A percentile compares a stretch with the other conserved stretches of the same genome.
phyloP scores from a whole-genome alignment of 345 rosid genomes.

The Gossypium herbaceum region DNA sequence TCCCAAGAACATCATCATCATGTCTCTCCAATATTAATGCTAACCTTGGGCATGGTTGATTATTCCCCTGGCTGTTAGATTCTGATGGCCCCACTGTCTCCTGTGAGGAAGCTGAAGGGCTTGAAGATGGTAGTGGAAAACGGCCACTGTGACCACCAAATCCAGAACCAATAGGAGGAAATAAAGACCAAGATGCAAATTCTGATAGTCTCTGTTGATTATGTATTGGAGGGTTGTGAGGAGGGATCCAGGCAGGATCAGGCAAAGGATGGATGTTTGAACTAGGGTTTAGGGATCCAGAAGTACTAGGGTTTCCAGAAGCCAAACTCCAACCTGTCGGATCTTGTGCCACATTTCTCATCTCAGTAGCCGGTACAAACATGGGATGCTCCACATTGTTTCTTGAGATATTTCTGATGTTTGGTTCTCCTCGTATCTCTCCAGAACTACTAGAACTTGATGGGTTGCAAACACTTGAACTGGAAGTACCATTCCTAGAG shows the following conservation, averaged over 20 bases:
- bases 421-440: background rate
- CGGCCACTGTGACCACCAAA: background rate
- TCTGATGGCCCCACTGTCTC: background rate
- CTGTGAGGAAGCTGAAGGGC: background rate
- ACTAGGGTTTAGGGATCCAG: background rate
- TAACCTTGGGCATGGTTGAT: background rate
- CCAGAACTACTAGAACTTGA: background rate
- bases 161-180: background rate
- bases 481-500: background rate
- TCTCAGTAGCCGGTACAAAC: background rate
- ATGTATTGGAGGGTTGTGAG: background rate
- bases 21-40: constrained; percentile 1
- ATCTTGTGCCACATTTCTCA: constrained; percentile 4
- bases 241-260: background rate
- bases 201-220: background rate
- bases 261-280: constrained; percentile 1
- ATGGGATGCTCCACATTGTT: constrained; percentile 2
- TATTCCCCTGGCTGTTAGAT: background rate
- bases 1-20: background rate
- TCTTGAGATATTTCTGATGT: background rate
- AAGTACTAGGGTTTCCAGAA: background rate
- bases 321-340: background rate
- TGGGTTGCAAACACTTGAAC: background rate
- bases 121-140: background rate
- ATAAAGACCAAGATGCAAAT: background rate